Evolutionary conservation across 1,284 basidiomycete species (phyloP), one percentile per base, ranked within the genome.

Genomic region (Stygiomarasmius scandens): DNA sequence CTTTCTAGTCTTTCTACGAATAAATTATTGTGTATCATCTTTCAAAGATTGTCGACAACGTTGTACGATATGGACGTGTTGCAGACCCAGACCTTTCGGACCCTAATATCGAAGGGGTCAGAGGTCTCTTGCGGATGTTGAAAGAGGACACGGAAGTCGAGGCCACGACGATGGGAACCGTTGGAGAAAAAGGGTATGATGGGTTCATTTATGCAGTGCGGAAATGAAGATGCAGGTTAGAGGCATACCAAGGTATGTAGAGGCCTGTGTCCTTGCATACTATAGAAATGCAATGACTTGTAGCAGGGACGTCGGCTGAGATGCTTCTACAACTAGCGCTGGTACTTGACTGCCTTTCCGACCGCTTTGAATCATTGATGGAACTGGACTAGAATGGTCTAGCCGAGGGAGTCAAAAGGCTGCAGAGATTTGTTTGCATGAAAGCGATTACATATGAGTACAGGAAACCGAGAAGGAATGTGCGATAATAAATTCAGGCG

Each of bases 131-230:
- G 56, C 62, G 70, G 29, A 66, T 72, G 24, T 64, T 89, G 16
- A 77, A 84, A 67, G 75, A 72, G 2, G 84, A 87, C 63, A 64
- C 67, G 9, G 81, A 82, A 19, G 79, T 86, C 0, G 84, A 87
- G 16, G 83, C 82, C 8, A 86, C 84, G 0, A 85, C 83, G 0
- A 78, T 86, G 14, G 76, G 72, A 1, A 85, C 81, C 0, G 83
- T 81, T 1, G 84, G 84, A 19, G 82, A 82, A 63, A 87, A 84
- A 64, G 83, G 83, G 5, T 85, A 80, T 59, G 85, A 87, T 64
- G 85, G 85, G 0, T 85, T 86, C 68, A 63, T 84, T 52, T 87
- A 83, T 63, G 79, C 80, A 0, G 54, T 80, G 22, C 50, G 54
- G 16, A 61, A 56, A 34, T 58, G 16, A 41, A 19, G 16, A 12